A percentile compares a stretch with the other conserved stretches of the same genome.
Evolutionary conservation across 495 filamentous ascomycete genomes (phyloP).

Genomic region (Trichoderma erinaceum): DNA sequence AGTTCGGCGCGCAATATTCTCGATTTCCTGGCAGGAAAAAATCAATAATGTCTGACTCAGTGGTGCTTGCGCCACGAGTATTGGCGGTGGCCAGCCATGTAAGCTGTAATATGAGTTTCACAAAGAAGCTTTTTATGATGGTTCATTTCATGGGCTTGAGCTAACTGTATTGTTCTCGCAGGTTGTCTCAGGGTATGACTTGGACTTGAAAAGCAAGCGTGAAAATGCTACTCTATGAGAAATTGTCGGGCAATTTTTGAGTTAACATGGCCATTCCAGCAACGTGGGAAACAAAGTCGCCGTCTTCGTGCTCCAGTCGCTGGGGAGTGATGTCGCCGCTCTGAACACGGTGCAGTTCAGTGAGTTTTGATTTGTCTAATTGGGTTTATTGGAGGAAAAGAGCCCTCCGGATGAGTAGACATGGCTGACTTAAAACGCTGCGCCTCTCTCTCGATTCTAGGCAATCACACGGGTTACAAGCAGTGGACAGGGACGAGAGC

Average conservation of each 20-base stretch:
- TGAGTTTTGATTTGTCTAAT: conserved; percentile 28
- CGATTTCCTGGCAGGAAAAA: background rate
- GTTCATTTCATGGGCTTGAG: conserved; percentile 8
- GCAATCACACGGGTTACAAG: conserved; percentile 87
- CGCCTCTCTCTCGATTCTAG: conserved; percentile 35
- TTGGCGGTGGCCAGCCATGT: conserved; percentile 97
- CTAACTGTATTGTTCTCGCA: conserved; percentile 28
- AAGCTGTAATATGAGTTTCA: conserved; percentile 33
- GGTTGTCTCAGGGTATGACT: conserved; percentile 68
- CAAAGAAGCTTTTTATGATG: background rate
- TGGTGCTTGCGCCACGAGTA: conserved; percentile 37
- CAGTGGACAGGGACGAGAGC: conserved; percentile 78
- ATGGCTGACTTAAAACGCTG: conserved; percentile 10
- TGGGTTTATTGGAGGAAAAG: background rate
- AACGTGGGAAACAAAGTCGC: conserved; percentile 98
- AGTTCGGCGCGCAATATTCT: background rate
- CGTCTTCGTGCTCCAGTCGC: conserved; percentile 80
- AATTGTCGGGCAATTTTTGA: conserved; percentile 3
- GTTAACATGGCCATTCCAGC: conserved; percentile 39
- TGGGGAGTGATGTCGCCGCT: conserved; percentile 88
- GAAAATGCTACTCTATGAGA: background rate
- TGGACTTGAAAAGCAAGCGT: conserved; percentile 7
- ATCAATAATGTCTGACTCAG: background rate
- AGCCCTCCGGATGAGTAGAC: background rate
- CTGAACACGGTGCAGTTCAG: conserved; percentile 96